Evolutionary conservation across 2,329 filamentous ascomycete genomes (phyloP).

Genomic region (Colletotrichum spinosum): DNA sequence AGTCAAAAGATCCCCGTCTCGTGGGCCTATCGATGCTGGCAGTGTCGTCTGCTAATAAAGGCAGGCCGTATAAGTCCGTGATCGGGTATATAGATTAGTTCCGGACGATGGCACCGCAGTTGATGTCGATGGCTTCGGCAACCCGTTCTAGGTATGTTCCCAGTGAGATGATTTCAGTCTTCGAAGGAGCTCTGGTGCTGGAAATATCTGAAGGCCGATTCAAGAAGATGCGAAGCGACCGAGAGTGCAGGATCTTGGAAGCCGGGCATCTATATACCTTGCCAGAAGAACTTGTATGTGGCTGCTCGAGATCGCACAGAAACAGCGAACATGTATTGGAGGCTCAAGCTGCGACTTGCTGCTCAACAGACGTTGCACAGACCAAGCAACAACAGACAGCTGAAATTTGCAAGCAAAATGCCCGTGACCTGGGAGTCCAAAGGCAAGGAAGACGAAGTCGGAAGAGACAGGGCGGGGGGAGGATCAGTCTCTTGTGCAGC

Average conservation of each 20-base stretch:
- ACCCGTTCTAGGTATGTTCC: not conserved
- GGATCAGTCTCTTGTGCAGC: constrained; percentile 51
- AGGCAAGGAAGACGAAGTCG: constrained; percentile 41
- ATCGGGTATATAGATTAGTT: no score
- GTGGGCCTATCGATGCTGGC: no score
- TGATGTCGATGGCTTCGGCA: not conserved
- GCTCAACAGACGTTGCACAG: constrained; percentile 35
- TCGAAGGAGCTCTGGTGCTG: constrained; percentile 1
- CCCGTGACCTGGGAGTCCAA: constrained; percentile 17
- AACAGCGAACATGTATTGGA: constrained; percentile 41
- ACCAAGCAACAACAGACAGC: constrained; percentile 29
- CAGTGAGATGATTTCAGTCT: not conserved
- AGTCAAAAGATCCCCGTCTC: no score
- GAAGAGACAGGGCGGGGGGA: constrained; percentile 39
- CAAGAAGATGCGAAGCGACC: constrained; percentile 32
- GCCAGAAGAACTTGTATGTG: constrained; percentile 39
- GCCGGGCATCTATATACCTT: constrained; percentile 53
- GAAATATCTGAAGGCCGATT: constrained; percentile 12
- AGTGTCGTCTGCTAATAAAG: no score
- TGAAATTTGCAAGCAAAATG: constrained; percentile 26
- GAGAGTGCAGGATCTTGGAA: constrained; percentile 47
- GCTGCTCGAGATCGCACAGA: constrained; percentile 47
- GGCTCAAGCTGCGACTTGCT: constrained; percentile 36
- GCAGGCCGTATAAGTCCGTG: no score
- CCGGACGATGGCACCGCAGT: no score